phyloP scores from a whole-genome alignment of 2,329 filamentous ascomycete species.

The Penicillium brevicompactum region DNA sequence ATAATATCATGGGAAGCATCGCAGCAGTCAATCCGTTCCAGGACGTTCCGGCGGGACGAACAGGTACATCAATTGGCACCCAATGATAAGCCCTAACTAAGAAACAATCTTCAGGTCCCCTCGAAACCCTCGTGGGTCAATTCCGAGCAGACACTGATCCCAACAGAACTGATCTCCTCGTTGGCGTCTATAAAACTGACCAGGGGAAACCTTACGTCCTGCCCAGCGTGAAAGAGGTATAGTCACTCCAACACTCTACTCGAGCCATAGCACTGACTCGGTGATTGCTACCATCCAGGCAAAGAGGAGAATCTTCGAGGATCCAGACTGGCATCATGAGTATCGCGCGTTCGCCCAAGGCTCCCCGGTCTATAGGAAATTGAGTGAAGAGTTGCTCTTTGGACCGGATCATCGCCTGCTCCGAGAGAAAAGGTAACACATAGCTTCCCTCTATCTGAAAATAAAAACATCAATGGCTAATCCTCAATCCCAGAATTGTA shows the following conservation, averaged over 20 bases:
- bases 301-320: slow-evolving; percentile 14
- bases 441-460: background rate
- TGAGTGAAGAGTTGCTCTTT: slow-evolving; percentile 13
- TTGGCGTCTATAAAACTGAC: slow-evolving; percentile 17
- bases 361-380: slow-evolving; percentile 9
- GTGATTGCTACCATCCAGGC: slow-evolving; percentile 3
- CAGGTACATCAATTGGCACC: slow-evolving; percentile 5
- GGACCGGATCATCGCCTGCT: slow-evolving; percentile 15
- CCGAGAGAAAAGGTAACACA: slow-evolving; percentile 11
- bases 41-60: slow-evolving; percentile 6
- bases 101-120: slow-evolving; percentile 1
- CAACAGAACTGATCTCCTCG: slow-evolving; percentile 13
- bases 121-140: background rate
- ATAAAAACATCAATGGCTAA: background rate
- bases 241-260: background rate
- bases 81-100: background rate
- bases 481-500: slow-evolving; percentile 1
- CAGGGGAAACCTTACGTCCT: slow-evolving; percentile 15
- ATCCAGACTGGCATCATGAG: slow-evolving; percentile 19
- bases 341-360: slow-evolving; percentile 14
- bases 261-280: background rate
- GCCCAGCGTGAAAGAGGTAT: slow-evolving; percentile 16
- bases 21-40: slow-evolving; percentile 11
- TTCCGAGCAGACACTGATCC: slow-evolving; percentile 15
- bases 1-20: slow-evolving; percentile 14